phyloP scores from a whole-genome alignment of 2,329 filamentous ascomycete species.

The Aureobasidium mangrovei region DNA sequence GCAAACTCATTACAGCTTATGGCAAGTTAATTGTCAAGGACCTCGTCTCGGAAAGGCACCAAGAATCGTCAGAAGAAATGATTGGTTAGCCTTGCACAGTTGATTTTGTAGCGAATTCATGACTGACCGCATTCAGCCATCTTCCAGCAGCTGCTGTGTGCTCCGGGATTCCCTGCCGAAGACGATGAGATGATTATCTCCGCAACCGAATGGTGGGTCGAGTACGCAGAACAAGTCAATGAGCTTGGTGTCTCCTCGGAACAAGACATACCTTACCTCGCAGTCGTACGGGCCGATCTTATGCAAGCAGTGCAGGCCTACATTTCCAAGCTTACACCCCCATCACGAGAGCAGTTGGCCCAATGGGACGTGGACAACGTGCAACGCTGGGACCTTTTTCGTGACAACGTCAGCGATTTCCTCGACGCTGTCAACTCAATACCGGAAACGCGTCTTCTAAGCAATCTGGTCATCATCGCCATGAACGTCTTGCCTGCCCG shows the following conservation, averaged over 20 bases:
- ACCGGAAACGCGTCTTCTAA: constrained; percentile 38
- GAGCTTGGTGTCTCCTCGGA: constrained; percentile 41
- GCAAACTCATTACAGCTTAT: constrained; percentile 58
- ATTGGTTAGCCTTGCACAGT: constrained; percentile 29
- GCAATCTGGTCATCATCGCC: constrained; percentile 38
- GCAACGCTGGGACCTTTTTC: constrained; percentile 59
- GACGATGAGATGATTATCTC: constrained; percentile 69
- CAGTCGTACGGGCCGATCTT: constrained; percentile 49
- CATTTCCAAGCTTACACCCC: constrained; percentile 40
- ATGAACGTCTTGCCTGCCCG: constrained; percentile 32
- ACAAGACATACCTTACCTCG: constrained; percentile 45
- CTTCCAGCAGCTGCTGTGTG: constrained; percentile 20
- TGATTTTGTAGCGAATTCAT: neutral
- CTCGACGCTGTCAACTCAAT: constrained; percentile 60
- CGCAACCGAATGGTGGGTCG: constrained; percentile 73
- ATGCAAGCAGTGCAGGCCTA: constrained; percentile 40
- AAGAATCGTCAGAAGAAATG: constrained; percentile 42
- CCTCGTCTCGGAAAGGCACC: constrained; percentile 46
- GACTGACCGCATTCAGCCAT: neutral
- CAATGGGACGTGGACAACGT: constrained; percentile 64
- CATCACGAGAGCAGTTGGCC: constrained; percentile 47
- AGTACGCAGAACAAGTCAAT: constrained; percentile 54
- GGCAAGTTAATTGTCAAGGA: constrained; percentile 56
- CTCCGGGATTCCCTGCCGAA: constrained; percentile 56
- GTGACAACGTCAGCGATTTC: constrained; percentile 71